Percentiles rank a stretch among this genome's conserved stretches.
phyloP scores from a whole-genome alignment of 176 grass and related monocot species.

The Ananas comosus region DNA sequence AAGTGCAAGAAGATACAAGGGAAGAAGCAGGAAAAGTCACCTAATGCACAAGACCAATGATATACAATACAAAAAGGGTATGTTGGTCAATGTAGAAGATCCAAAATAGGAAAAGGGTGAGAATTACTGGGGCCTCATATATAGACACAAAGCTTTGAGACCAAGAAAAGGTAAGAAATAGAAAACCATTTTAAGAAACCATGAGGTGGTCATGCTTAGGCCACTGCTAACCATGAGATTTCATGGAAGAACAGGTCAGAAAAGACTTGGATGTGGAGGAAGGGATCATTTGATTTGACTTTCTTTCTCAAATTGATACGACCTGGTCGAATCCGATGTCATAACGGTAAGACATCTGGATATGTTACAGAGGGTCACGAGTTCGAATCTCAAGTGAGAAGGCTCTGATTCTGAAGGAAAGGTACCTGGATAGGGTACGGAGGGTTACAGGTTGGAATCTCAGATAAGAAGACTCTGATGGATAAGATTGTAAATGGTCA shows the following conservation, averaged over 20 bases:
- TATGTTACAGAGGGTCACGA: too few relatives aligned
- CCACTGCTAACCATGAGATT: slow-evolving; percentile 15
- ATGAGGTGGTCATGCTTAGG: slow-evolving; percentile 17
- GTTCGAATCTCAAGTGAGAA: too few relatives aligned
- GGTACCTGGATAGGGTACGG: too few relatives aligned
- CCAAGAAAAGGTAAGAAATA: slow-evolving; percentile 25
- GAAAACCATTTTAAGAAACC: slow-evolving; percentile 14
- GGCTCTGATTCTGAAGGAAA: too few relatives aligned
- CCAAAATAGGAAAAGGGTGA: slow-evolving; percentile 12
- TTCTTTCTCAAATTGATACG: too few relatives aligned
- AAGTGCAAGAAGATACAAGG: too few relatives aligned
- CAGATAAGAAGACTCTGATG: too few relatives aligned
- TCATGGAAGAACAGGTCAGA: slow-evolving; percentile 9
- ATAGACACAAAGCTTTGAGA: slow-evolving; percentile 1
- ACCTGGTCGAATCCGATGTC: too few relatives aligned
- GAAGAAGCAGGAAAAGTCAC: slow-evolving; percentile 33
- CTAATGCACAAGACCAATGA: slow-evolving; percentile 2
- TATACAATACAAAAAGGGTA: slow-evolving; percentile 13
- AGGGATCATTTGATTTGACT: background rate
- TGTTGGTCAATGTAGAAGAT: slow-evolving; percentile 23
- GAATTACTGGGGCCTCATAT: background rate
- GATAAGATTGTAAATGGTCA: too few relatives aligned
- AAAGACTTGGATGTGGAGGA: slow-evolving; percentile 7
- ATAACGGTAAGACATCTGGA: too few relatives aligned
- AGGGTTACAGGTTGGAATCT: too few relatives aligned